Percentiles rank a stretch among this genome's conserved stretches.
phyloP scores from a whole-genome alignment of 1,139 yeast genomes.

The Yamadazyma sp. region DNA sequence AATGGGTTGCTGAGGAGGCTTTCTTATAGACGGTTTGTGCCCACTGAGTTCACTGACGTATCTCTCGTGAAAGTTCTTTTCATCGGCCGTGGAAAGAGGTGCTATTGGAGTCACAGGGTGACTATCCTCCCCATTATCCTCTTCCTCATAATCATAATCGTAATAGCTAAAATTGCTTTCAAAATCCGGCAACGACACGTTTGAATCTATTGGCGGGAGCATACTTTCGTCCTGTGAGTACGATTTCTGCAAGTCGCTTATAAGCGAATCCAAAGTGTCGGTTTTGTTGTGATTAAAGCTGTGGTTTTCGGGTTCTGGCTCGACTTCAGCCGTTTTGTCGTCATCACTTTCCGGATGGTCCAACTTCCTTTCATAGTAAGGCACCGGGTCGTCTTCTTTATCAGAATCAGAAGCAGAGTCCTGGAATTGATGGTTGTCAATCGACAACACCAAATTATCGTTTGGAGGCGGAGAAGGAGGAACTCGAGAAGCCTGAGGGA shows the following conservation, averaged over 20 bases:
- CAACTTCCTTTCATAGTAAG: conserved; percentile 16
- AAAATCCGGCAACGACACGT: conserved; percentile 30
- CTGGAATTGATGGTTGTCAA: conserved; percentile 12
- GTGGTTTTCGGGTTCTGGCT: conserved; percentile 1
- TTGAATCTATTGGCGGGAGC: conserved; percentile 25
- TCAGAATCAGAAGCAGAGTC: conserved; percentile 12
- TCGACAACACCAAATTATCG: conserved; percentile 15
- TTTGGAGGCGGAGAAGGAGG: neutral
- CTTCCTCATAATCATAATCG: conserved; percentile 14
- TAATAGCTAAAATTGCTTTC: conserved; percentile 21
- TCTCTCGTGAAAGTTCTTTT: conserved; percentile 28
- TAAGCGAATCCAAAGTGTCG: conserved; percentile 36
- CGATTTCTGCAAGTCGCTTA: conserved; percentile 34
- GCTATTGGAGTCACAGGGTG: conserved; percentile 30
- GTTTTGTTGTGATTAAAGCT: conserved; percentile 2
- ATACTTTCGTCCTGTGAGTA: conserved; percentile 11
- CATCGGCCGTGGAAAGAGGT: conserved; percentile 24
- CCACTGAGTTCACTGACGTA: conserved; percentile 28
- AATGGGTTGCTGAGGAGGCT: conserved; percentile 13
- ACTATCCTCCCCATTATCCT: conserved; percentile 14
- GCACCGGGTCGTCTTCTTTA: conserved; percentile 16
- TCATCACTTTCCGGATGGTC: conserved; percentile 3
- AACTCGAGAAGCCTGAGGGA: too few species aligned
- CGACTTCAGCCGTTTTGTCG: conserved; percentile 2
- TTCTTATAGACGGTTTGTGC: conserved; percentile 31